Conservation (phyloP, 2,329 filamentous ascomycete genomes). For the Aureobasidium vineae region DNA sequence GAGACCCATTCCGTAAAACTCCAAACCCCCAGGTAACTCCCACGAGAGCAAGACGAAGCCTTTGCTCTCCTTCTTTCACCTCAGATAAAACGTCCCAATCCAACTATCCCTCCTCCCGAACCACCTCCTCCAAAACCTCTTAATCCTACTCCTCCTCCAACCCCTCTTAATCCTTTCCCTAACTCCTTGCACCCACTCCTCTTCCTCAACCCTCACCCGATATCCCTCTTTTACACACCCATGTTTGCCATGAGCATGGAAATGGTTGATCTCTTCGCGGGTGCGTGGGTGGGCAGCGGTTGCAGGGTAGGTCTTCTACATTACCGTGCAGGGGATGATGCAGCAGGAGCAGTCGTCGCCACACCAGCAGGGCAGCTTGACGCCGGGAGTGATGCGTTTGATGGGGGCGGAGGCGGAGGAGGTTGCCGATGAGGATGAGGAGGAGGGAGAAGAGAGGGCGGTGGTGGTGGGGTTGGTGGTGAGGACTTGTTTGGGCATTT, state of each 20-base stretch:
- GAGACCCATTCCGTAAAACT: background rate
- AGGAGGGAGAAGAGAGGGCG: background rate
- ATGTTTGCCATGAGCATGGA: background rate
- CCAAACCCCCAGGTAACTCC: background rate
- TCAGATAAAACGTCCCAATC: constrained; percentile 13
- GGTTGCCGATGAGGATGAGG: background rate
- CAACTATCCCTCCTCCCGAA: constrained; percentile 27
- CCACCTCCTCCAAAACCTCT: background rate
- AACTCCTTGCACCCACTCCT: background rate
- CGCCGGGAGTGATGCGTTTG: constrained; percentile 7
- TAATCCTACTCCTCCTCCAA: constrained; percentile 2
- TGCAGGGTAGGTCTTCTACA: constrained; percentile 11
- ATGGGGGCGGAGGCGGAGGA: background rate
- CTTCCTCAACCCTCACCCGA: background rate
- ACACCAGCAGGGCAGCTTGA: constrained; percentile 27
- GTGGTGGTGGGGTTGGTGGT: constrained; percentile 3
- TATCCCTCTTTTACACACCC: background rate
- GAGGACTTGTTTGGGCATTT: constrained; percentile 16
- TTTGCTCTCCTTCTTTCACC: background rate
- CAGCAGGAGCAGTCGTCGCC: constrained; percentile 28
- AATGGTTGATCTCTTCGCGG: background rate
- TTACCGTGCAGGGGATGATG: constrained; percentile 29
- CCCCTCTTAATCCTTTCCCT: background rate
- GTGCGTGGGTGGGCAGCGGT: background rate
- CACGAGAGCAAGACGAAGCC: background rate